Conservation (phyloP, 129 eudicot species). For the Tagetes patula region DNA sequence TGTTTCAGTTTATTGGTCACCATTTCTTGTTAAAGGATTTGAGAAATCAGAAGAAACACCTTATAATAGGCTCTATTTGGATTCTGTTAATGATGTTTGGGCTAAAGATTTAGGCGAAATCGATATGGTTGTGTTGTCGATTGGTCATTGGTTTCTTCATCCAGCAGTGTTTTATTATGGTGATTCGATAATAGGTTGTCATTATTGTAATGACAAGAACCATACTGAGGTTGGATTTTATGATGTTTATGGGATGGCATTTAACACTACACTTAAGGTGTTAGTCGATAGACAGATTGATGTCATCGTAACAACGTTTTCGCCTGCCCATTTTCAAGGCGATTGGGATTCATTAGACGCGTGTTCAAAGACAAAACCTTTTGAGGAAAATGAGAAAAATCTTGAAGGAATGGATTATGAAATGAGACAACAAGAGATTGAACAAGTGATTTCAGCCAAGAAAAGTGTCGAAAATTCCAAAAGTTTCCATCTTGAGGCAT, state of each 20-base stretch:
- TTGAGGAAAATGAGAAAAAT: conserved; percentile 43
- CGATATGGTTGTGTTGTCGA: conserved; percentile 74
- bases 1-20: conserved; percentile 89
- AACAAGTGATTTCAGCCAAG: conserved; percentile 55
- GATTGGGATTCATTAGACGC: conserved; percentile 94
- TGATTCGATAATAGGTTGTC: conserved; percentile 66
- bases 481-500: conserved; percentile 52
- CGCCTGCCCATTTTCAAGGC: conserved; percentile 94
- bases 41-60: conserved; percentile 58
- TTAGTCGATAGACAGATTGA: conserved; percentile 44
- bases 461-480: conserved; percentile 18
- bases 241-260: conserved; percentile 79
- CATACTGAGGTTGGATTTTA: conserved; percentile 73
- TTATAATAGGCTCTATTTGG: conserved; percentile 62
- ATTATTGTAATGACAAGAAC: conserved; percentile 46
- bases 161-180: conserved; percentile 66
- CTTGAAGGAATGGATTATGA: conserved; percentile 74
- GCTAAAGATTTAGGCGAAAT: conserved; percentile 60
- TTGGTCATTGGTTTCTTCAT: conserved; percentile 91
- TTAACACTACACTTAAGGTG: conserved; percentile 55
- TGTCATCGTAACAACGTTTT: conserved; percentile 74
- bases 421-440: conserved; percentile 68
- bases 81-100: conserved; percentile 75
- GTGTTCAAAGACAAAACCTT: conserved; percentile 78
- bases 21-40: conserved; percentile 85